Evolutionary conservation across 768 basidiomycete species (phyloP).

Genomic region (Roridomyces roridus): DNA sequence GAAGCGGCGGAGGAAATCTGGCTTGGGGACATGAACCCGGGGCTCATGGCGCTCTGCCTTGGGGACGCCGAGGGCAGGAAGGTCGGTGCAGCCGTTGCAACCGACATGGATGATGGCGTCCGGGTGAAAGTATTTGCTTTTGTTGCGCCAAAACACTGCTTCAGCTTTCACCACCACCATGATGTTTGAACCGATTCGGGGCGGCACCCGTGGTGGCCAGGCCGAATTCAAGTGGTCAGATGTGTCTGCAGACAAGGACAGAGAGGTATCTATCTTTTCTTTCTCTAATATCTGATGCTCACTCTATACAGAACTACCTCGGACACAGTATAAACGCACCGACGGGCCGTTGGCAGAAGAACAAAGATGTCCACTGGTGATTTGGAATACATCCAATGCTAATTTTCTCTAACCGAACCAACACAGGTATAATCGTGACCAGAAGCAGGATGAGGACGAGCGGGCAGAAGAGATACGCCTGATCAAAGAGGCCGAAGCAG

Average conservation of each 20-base stretch:
- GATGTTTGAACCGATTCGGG: conserved; percentile 88
- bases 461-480: conserved; percentile 76
- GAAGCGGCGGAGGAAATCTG: conserved; percentile 41
- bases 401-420: too few relatives aligned
- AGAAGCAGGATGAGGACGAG: conserved; percentile 46
- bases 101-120: conserved; percentile 6
- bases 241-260: conserved; percentile 90
- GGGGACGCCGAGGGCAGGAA: conserved; percentile 29
- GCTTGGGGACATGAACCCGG: conserved; percentile 29
- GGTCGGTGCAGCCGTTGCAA: conserved; percentile 28
- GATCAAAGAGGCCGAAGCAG: conserved; percentile 89
- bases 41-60: conserved; percentile 23
- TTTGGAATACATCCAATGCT: too few relatives aligned
- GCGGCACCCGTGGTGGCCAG: conserved; percentile 91
- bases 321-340: conserved; percentile 96
- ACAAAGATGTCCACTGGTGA: conserved; percentile 99
- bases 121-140: neutral
- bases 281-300: neutral
- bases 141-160: too few relatives aligned
- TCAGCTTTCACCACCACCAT: neutral
- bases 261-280: conserved; percentile 63
- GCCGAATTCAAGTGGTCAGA: conserved; percentile 93
- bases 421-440: conserved; percentile 74
- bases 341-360: conserved; percentile 96
- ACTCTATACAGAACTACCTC: conserved; percentile 77